phyloP scores from a whole-genome alignment of 2,329 filamentous ascomycete genomes.

The Scleromitrula shiraiana region DNA sequence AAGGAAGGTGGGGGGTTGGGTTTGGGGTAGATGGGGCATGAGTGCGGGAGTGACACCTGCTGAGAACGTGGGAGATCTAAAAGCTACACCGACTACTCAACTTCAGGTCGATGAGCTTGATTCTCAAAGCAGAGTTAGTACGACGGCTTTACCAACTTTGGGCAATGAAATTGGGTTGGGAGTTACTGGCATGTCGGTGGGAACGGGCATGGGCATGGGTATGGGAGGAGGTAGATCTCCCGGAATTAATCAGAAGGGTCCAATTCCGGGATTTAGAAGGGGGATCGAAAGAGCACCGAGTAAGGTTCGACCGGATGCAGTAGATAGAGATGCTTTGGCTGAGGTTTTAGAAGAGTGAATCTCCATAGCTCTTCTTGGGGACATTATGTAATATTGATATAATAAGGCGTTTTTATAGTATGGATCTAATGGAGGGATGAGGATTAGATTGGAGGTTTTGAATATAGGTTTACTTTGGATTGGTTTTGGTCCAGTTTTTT shows the following conservation, averaged over 20 bases:
- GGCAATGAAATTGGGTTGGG: too few species aligned
- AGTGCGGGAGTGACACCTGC: constrained; percentile 43
- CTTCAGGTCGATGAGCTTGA: constrained; percentile 35
- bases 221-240: constrained; percentile 41
- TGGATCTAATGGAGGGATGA: too few species aligned
- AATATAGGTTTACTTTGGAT: too few species aligned
- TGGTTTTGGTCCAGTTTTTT: too few species aligned
- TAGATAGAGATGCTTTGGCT: constrained; percentile 27
- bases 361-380: too few species aligned
- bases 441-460: too few species aligned
- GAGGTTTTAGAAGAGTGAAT: constrained; percentile 21
- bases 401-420: too few species aligned
- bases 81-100: constrained; percentile 5
- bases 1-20: constrained; percentile 56
- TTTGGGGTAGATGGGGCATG: constrained; percentile 57
- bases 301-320: constrained; percentile 21
- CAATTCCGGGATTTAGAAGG: constrained; percentile 60
- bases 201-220: background rate
- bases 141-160: too few species aligned
- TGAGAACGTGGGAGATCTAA: constrained; percentile 24
- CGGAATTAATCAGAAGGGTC: constrained; percentile 72
- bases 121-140: background rate
- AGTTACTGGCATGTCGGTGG: background rate
- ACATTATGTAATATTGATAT: too few species aligned
- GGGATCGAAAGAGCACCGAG: constrained; percentile 31